Base-by-base conservation (phyloP, 2,329 filamentous ascomycete species). In the Lachnellula subtilissima region DNA sequence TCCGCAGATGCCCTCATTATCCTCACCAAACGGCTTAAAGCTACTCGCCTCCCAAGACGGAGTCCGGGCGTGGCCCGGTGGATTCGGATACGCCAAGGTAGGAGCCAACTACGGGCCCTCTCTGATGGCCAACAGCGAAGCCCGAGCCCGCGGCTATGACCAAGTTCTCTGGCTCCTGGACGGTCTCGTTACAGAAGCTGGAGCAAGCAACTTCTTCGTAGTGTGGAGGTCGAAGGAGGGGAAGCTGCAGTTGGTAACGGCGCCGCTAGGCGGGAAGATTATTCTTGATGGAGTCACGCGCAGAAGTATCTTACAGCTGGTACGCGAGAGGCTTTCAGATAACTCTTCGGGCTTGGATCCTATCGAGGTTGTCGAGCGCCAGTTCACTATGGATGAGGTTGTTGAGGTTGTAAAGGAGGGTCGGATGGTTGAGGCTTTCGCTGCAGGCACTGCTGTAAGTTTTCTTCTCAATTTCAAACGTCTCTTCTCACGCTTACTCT, bases 141-240 rank as follows among this genome's bases (percentile, higher is more conserved):
- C 92, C 3, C 77, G 85, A 54, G 76, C 75, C 11, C 75, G 82
- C 42, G 92, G 93, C 0, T 97, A 85, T 73, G 83, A 93, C 69
- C 93, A 97, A 78, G 87, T 97, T 54, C 81, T 97, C n/a, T 97
- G 92, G 92, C 80, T 97, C 50, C 94, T 96, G 42, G 80, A 93
- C 64, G 83, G 82, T 52, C 83, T 84, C 69, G 91, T 95, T 61
- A 97, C 92, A 2, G 92, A 97, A 76, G 92, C 92, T 2, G 92
- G 92, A 4, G 92, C 91, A 12, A 89, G 85, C 67, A 97, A 97
- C 75, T 96, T 96, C 75, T 96, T 97, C 68, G 78, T 96, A 7
- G 77, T 96, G 12, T 91, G 88, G 89, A 81, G 78, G 69, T 81
- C 79, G 48, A 81, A 78, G 69, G 81, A 86, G 64, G 85, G 81